Conservation (phyloP, 768 basidiomycete genomes). For the Termitomyces sp. region DNA sequence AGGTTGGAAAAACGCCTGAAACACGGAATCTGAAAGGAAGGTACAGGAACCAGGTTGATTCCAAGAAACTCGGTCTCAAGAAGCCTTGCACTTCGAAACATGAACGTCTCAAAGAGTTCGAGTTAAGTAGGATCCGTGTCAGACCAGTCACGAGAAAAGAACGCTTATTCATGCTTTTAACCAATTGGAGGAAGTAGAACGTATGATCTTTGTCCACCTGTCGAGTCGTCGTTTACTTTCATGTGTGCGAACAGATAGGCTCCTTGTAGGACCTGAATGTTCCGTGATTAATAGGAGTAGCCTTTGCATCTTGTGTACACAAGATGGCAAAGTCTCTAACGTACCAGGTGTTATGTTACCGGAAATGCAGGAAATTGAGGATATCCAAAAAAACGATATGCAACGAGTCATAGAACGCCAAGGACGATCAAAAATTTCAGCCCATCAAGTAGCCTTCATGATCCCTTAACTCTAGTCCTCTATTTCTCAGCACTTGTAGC, state of each 20-base stretch:
- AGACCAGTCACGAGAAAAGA: neutral
- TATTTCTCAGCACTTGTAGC: conserved; percentile 1
- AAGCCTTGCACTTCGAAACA: neutral
- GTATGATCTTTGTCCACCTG: neutral
- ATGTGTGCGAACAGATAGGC: too few species aligned
- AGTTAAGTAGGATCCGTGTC: neutral
- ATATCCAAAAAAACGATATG: neutral
- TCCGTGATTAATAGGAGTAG: too few species aligned
- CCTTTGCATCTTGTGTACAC: neutral
- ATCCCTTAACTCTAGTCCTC: conserved; percentile 10
- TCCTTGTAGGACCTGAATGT: too few species aligned
- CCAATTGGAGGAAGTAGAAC: neutral
- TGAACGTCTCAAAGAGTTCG: neutral
- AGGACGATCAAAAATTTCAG: neutral
- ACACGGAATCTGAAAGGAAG: neutral
- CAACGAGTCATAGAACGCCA: neutral
- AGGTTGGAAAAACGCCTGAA: neutral
- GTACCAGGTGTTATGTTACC: neutral
- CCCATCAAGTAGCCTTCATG: conserved; percentile 9
- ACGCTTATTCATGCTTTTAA: neutral
- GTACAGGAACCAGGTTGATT: neutral
- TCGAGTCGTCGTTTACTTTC: too few species aligned
- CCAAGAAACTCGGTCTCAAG: neutral
- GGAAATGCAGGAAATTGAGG: neutral
- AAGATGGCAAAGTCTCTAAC: too few species aligned